Evolutionary conservation across 768 basidiomycete genomes (phyloP), one percentile per base, ranked within the genome.

Genomic region (Lepiota subincarnata): DNA sequence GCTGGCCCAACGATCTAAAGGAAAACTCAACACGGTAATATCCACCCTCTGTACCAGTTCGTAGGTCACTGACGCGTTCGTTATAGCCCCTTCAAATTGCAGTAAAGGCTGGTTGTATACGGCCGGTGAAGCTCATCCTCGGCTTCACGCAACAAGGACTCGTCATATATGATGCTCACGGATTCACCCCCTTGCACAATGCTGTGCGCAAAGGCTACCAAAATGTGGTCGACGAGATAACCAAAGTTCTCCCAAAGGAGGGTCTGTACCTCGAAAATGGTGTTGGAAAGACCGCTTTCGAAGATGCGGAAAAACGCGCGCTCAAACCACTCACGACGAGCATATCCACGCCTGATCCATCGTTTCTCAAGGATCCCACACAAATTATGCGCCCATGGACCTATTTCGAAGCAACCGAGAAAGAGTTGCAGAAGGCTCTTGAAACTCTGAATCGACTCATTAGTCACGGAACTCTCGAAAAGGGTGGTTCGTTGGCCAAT

Each of bases 41-140:
- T 47, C 1, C 7, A 24, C 24, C 12, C 7, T 10, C 28, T 18
- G n/a, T 42, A 1, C 19, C 49, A 20, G 36, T 34, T 19, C 37
- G 31, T 16, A 7, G 48, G 38, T 36, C 12, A 24, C 11, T 37
- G 12, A 24, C 20, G 40, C 48, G 39, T 12, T 41, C 24, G 3
- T 16, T 51, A 40, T 47, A 84, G 83, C 82, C 83, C 6, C 66
- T 84, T 5, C 80, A 79, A 56, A 38, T 81, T n/a, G 79, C 80
- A 3, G 75, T 79, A 12, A 76, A 77, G 55, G 40, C 36, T 0
- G 70, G 68, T 0, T 55, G 58, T 6, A 61, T 65, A 6, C 48
- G 59, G 0, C 50, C 70, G 3, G 71, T 75, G 41, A 60, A 68
- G 34, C 55, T 71, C 26, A 61, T 82, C 31, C 58, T 80, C 12